Evolutionary conservation across 2,329 filamentous ascomycete genomes (phyloP).

Genomic region (Phialemonium atrogriseum): DNA sequence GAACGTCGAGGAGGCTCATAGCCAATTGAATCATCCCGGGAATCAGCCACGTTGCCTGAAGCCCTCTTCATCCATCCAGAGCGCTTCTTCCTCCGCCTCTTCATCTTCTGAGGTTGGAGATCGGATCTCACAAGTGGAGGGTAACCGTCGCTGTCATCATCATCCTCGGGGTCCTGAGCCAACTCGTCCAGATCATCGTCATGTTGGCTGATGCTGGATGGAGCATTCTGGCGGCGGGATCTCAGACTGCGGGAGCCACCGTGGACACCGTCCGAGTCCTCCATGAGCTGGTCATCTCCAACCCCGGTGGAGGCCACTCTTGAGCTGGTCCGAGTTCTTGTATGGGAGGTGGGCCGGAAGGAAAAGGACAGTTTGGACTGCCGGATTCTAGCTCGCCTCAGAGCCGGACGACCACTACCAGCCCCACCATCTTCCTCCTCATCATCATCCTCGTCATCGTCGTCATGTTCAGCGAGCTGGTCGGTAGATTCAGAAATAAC

Average conservation of each 20-base stretch:
- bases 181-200: constrained; percentile 20
- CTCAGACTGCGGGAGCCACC: no score
- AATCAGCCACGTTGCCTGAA: background rate
- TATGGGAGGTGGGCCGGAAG: no score
- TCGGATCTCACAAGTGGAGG: constrained; percentile 19
- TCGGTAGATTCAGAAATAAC: no score
- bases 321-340: no score
- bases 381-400: no score
- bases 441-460: constrained; percentile 1
- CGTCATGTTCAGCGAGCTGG: constrained; percentile 2
- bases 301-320: no score
- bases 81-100: constrained; percentile 8
- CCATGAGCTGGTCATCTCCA: background rate
- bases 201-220: background rate
- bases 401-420: no score
- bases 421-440: no score
- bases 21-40: constrained; percentile 32
- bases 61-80: background rate
- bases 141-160: constrained; percentile 14
- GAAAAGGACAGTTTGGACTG: no score
- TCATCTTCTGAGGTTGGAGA: constrained; percentile 10
- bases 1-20: constrained; percentile 45
- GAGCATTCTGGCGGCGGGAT: no score
- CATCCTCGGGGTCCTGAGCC: constrained; percentile 17
- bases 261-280: no score